A percentile compares a stretch with the other conserved stretches of the same genome.
phyloP scores from a whole-genome alignment of 2,329 filamentous ascomycete genomes.

The Didymellaceae sp. region DNA sequence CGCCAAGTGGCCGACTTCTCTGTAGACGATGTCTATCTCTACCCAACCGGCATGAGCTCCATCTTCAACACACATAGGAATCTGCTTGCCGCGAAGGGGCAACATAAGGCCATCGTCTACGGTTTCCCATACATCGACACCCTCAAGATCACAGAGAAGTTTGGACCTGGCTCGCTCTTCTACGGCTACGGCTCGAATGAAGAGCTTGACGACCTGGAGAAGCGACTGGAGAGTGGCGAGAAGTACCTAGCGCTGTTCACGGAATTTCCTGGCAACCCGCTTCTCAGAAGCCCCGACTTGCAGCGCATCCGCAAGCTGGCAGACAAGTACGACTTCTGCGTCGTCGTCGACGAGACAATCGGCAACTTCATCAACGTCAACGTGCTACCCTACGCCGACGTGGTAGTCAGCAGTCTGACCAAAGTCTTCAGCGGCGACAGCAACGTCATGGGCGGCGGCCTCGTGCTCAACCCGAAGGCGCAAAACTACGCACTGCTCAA shows the following conservation, averaged over 20 bases:
- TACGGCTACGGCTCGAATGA: constrained; percentile 80
- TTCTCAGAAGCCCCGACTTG: constrained; percentile 85
- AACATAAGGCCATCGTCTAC: constrained; percentile 82
- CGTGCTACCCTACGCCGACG: constrained; percentile 84
- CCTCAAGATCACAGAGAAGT: constrained; percentile 92
- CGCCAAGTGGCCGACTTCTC: constrained; percentile 67
- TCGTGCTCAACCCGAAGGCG: constrained; percentile 69
- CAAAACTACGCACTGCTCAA: constrained; percentile 76
- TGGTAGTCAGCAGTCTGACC: constrained; percentile 92
- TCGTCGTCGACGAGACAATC: constrained; percentile 95
- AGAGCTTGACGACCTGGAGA: constrained; percentile 85
- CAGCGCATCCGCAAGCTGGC: constrained; percentile 79
- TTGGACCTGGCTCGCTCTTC: constrained; percentile 86
- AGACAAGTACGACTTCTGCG: constrained; percentile 82
- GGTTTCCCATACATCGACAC: constrained; percentile 99
- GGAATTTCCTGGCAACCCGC: constrained; percentile 92
- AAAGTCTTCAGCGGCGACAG: constrained; percentile 98
- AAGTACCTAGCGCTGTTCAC: constrained; percentile 84
- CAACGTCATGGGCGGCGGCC: constrained; percentile 94
- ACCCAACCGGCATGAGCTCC: constrained; percentile 90
- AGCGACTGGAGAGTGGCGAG: constrained; percentile 72
- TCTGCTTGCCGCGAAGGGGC: constrained; percentile 68
- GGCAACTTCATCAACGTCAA: constrained; percentile 97
- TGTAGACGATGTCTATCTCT: constrained; percentile 88
- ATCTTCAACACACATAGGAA: constrained; percentile 88